A percentile compares a stretch with the other conserved stretches of the same genome.
phyloP scores from a whole-genome alignment of 202 grass and related monocot species.

The Panicum virgatum region DNA sequence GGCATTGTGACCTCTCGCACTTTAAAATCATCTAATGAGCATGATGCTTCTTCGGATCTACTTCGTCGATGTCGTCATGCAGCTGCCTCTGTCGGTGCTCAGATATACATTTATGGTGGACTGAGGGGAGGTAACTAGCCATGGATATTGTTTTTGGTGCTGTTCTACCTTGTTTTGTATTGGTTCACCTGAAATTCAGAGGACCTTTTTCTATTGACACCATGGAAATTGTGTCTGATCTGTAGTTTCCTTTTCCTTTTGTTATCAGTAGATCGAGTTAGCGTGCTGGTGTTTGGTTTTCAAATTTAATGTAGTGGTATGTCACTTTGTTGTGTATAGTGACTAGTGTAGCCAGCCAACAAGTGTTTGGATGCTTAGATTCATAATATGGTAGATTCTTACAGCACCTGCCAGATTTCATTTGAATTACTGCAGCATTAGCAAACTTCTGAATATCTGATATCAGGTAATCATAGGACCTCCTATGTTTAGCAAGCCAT shows the following conservation, averaged over 20 bases:
- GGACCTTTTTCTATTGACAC: background rate
- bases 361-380: conserved; percentile 29
- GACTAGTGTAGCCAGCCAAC: background rate
- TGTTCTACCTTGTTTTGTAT: conserved; percentile 2
- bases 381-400: conserved; percentile 8
- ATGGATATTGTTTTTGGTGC: conserved; percentile 14
- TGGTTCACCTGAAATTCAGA: conserved; percentile 1
- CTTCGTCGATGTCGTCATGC: conserved; percentile 96
- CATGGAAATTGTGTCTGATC: conserved; percentile 1
- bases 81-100: conserved; percentile 75
- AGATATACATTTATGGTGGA: conserved; percentile 91
- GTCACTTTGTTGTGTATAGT: conserved; percentile 15
- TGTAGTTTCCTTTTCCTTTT: conserved; percentile 20
- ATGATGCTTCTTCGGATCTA: conserved; percentile 83
- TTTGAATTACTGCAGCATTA: background rate
- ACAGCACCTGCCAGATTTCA: background rate
- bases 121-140: conserved; percentile 83
- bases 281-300: conserved; percentile 14
- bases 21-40: conserved; percentile 77
- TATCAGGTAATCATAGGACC: conserved; percentile 10
- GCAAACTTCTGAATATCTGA: background rate
- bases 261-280: conserved; percentile 17
- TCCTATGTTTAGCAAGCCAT: conserved; percentile 19
- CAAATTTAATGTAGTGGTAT: conserved; percentile 6
- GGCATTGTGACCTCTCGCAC: conserved; percentile 83